Conservation (phyloP, 2,329 filamentous ascomycete species). For the Aspergillus sp. region DNA sequence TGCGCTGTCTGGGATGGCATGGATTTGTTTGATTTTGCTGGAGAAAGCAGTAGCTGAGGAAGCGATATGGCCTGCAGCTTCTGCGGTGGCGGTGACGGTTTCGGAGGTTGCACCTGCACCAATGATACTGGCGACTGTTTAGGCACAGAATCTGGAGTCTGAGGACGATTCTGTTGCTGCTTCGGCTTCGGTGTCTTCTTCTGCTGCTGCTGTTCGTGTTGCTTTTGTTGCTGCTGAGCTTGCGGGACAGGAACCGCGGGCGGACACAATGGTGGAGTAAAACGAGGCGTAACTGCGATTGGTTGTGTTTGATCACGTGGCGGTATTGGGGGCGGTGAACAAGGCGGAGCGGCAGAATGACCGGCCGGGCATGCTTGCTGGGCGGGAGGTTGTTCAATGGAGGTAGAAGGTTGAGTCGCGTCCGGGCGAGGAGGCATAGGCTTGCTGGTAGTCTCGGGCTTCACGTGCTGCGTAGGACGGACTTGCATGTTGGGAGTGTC, state of each 20-base stretch:
- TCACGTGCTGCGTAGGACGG: neutral
- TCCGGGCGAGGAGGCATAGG: neutral
- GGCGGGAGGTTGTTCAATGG: neutral
- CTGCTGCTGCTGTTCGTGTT: neutral
- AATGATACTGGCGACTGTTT: too few species aligned
- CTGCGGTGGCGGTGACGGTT: too few species aligned
- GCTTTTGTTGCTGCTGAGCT: neutral
- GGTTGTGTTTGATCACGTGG: slow-evolving; percentile 8
- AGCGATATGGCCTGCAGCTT: too few species aligned
- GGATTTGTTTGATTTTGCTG: neutral
- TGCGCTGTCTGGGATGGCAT: neutral
- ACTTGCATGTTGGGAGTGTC: slow-evolving; percentile 28
- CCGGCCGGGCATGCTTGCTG: neutral
- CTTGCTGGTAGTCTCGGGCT: neutral
- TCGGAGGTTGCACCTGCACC: too few species aligned
- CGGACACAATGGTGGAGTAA: neutral
- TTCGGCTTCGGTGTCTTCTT: neutral
- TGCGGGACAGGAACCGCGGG: neutral
- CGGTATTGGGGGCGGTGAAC: slow-evolving; percentile 11
- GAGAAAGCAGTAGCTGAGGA: too few species aligned
- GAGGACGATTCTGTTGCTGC: neutral
- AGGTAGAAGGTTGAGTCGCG: neutral
- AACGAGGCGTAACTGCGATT: neutral
- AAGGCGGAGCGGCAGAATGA: neutral
- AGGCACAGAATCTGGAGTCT: neutral